A percentile compares a stretch with the other conserved stretches of the same genome.
phyloP scores from a whole-genome alignment of 495 filamentous ascomycete species.

The Hypoxylon fragiforme region DNA sequence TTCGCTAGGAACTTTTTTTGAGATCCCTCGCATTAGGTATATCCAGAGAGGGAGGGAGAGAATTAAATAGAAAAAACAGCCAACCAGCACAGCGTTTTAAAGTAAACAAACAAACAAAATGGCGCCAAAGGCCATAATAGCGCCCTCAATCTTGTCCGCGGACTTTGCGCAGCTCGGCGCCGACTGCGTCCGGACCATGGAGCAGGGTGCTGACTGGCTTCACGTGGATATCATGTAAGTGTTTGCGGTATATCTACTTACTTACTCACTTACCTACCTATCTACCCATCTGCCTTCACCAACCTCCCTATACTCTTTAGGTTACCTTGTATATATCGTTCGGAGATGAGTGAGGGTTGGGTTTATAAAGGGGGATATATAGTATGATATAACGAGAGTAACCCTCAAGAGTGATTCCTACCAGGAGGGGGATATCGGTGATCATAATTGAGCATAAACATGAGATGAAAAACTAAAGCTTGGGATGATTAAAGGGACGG shows the following conservation, averaged over 20 bases:
- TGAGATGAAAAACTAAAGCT: constrained; percentile 26
- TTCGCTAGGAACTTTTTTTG: background rate
- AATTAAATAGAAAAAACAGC: background rate
- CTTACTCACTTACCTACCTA: no score
- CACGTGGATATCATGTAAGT: constrained; percentile 84
- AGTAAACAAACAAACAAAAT: constrained; percentile 50
- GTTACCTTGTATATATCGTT: background rate
- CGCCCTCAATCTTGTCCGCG: constrained; percentile 94
- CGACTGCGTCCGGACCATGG: constrained; percentile 82
- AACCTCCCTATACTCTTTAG: no score
- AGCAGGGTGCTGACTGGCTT: constrained; percentile 84
- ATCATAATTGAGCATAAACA: no score
- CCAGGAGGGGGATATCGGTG: no score
- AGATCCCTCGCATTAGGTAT: background rate
- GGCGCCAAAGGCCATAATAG: constrained; percentile 90
- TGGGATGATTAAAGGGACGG: constrained; percentile 61
- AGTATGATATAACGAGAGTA: no score
- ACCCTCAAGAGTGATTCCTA: no score
- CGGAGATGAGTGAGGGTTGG: background rate
- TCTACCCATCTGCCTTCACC: no score
- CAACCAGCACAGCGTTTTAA: background rate
- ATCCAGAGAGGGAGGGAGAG: background rate
- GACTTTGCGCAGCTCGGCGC: constrained; percentile 87
- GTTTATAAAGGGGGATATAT: no score
- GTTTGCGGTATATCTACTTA: background rate